A percentile compares a stretch with the other conserved stretches of the same genome.
Evolutionary conservation across 1,139 yeast species (phyloP).

Genomic region (Kodamaea plutei): DNA sequence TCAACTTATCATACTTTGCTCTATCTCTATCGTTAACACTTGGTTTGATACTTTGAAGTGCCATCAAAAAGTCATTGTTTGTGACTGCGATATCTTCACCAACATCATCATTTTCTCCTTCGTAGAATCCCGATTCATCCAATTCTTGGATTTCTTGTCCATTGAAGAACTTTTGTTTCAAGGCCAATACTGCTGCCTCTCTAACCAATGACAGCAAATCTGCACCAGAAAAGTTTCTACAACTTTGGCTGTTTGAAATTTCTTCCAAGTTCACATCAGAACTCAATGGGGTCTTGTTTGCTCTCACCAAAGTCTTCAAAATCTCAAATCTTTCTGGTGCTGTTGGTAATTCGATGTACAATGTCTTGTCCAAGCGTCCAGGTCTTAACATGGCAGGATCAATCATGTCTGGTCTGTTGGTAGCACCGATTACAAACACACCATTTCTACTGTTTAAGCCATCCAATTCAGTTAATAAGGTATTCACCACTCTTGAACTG

Average conservation of each 20-base stretch:
- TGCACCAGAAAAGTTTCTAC: slow-evolving; percentile 92
- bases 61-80: slow-evolving; percentile 61
- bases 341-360: slow-evolving; percentile 85
- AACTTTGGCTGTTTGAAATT: slow-evolving; percentile 71
- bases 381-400: slow-evolving; percentile 98
- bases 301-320: slow-evolving; percentile 65
- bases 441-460: slow-evolving; percentile 92
- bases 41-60: slow-evolving; percentile 75
- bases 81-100: slow-evolving; percentile 51
- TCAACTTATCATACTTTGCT: slow-evolving; percentile 62
- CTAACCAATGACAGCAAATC: slow-evolving; percentile 88
- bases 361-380: slow-evolving; percentile 89
- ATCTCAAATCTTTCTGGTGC: slow-evolving; percentile 77
- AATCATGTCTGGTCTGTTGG: slow-evolving; percentile 96
- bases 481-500: slow-evolving; percentile 90
- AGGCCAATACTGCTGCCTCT: slow-evolving; percentile 88
- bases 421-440: slow-evolving; percentile 92
- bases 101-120: slow-evolving; percentile 22
- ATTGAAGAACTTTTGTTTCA: slow-evolving; percentile 64
- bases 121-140: slow-evolving; percentile 41
- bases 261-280: slow-evolving; percentile 52
- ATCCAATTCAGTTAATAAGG: slow-evolving; percentile 87
- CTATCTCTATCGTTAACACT: slow-evolving; percentile 90
- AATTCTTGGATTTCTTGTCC: slow-evolving; percentile 47
- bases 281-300: slow-evolving; percentile 75